Evolutionary conservation across 2,329 filamentous ascomycete species (phyloP).

Genomic region (Epichloe elymi): DNA sequence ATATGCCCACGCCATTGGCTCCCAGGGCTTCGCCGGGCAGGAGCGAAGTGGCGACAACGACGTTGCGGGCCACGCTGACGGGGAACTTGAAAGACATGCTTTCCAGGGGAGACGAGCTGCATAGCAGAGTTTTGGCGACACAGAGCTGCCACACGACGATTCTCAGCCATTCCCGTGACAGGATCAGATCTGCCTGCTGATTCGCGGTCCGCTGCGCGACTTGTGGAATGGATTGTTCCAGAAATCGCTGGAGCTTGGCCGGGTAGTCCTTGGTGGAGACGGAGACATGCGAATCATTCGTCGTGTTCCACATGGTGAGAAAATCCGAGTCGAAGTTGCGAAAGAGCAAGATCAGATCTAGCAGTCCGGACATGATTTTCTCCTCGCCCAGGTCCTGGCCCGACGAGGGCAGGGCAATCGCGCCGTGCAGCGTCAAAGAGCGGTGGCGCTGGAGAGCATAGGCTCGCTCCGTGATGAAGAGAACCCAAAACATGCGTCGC

Average conservation of each 20-base stretch:
- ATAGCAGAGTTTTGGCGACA: constrained; percentile 11
- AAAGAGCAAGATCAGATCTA: constrained; percentile 17
- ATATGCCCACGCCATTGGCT: constrained; percentile 20
- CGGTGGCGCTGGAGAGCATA: constrained; percentile 19
- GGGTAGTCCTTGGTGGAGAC: constrained; percentile 4
- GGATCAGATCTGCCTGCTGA: constrained; percentile 14
- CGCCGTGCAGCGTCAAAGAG: constrained; percentile 14
- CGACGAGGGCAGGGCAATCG: constrained; percentile 11
- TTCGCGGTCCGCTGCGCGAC: constrained; percentile 7
- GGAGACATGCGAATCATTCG: not conserved
- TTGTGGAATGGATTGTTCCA: constrained; percentile 5
- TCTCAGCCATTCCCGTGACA: constrained; percentile 16
- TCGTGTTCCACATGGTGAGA: constrained; percentile 15
- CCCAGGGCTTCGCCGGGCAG: constrained; percentile 16
- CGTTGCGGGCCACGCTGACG: constrained; percentile 12
- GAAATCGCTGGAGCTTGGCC: constrained; percentile 5
- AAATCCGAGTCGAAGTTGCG: constrained; percentile 16
- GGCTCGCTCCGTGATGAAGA: constrained; percentile 21
- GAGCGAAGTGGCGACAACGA: constrained; percentile 11
- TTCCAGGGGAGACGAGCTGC: constrained; percentile 7
- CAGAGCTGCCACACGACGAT: constrained; percentile 16
- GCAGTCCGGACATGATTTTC: constrained; percentile 17
- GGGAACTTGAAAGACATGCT: constrained; percentile 16
- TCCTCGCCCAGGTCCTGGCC: constrained; percentile 11
- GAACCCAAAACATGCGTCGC: constrained; percentile 16